Evolutionary conservation across 2,329 filamentous ascomycete genomes (phyloP), one percentile per base, ranked within the genome.

Genomic region (Ophiostoma tasmaniense): DNA sequence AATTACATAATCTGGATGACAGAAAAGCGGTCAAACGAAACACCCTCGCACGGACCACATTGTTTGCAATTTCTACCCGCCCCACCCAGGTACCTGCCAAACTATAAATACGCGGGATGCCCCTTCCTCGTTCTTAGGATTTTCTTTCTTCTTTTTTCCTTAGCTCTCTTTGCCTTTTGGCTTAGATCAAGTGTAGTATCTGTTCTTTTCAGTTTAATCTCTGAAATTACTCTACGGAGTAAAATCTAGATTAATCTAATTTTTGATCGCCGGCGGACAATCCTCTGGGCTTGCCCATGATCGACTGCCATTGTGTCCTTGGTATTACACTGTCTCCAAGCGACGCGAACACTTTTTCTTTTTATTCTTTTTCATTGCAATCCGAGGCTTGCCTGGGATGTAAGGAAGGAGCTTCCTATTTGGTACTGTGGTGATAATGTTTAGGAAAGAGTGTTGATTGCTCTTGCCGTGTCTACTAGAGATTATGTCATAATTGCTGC

Each of bases 181-280:
- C 87, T 91, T 90, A 92, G 90, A 92, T 92, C 90, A 92, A 91
- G 89, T 92, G 89, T 92, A 92, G 90, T 92, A 92, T 91, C 89
- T 92, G 90, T 93, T 93, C 90, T 93, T 92, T 90, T 92, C 89
- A 93, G 90, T 92, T 93, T 93, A 93, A 93, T 92, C 89, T 90
- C 90, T 93, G 90, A 90, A 91, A 92, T 85, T 84, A 83, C 83
- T 84, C 87, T 86, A 90, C 82, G 84, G 87, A 83, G 82, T 82
- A 83, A 83, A 86, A 85, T 85, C 83, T 83, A 87, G 89, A 91
- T 93, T 93, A 91, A 87, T 87, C 89, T 84, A 85, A 92, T 93
- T 90, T 89, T 91, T 91, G 83, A 74, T 79, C 70, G 74, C 71
- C 73, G 85, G 79, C 77, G 76, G 74, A 76, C 79, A 76, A 73